These are phyloP conservation scores for Zea mays DNA, from an alignment of 176 grass and related monocot species.

Conservation along the genomic window Zm-B73-REFERENCE-NAM-5.0 NC_050103.1:107070501-107071000, in stretches of 20 bases:
- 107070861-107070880: conserved; percentile 20
- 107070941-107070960: neutral
- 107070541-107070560: neutral
- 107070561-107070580: neutral
- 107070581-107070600: conserved; percentile 66
- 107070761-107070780: conserved; percentile 19
- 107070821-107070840: conserved; percentile 30
- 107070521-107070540: neutral
- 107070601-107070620: conserved; percentile 96
- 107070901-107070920: neutral
- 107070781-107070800: conserved; percentile 26
- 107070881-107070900: neutral
- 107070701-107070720: neutral
- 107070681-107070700: conserved; percentile 72
- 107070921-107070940: neutral
- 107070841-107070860: conserved; percentile 25
- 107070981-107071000: neutral
- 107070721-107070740: conserved; percentile 10
- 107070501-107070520: too few relatives aligned
- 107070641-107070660: conserved; percentile 92
- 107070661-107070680: conserved; percentile 95
- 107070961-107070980: neutral
- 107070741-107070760: neutral
- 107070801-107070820: conserved; percentile 28
- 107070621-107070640: conserved; percentile 91